phyloP scores from a whole-genome alignment of 2,329 filamentous ascomycete genomes.

The Corynespora cassiicola region DNA sequence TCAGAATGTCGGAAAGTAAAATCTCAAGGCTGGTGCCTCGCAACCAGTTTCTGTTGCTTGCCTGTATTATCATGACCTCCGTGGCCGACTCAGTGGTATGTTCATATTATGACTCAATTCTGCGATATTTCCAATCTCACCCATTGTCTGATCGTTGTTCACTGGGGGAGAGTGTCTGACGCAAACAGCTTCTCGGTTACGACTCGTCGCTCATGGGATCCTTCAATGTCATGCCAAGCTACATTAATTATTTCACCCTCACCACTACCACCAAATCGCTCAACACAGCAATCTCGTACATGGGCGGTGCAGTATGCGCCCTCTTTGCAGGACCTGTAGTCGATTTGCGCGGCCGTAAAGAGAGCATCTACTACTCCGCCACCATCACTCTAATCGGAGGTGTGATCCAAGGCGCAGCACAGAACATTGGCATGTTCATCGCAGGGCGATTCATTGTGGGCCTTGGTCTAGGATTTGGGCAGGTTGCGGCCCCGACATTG shows the following conservation, averaged over 20 bases:
- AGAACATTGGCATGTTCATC: conserved; percentile 58
- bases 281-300: conserved; percentile 53
- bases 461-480: conserved; percentile 64
- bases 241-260: conserved; percentile 49
- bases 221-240: conserved; percentile 53
- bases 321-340: conserved; percentile 48
- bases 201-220: conserved; percentile 54
- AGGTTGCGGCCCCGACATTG: conserved; percentile 64
- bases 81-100: conserved; percentile 20
- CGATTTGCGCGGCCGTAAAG: conserved; percentile 44
- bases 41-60: conserved; percentile 18
- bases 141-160: neutral
- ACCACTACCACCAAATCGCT: conserved; percentile 50
- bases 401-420: conserved; percentile 54
- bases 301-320: conserved; percentile 47
- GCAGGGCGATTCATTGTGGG: conserved; percentile 66
- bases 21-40: conserved; percentile 22
- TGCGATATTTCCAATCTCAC: neutral
- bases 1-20: conserved; percentile 14
- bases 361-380: conserved; percentile 60
- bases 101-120: neutral
- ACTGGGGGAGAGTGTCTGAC: neutral
- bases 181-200: conserved; percentile 39
- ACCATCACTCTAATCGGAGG: conserved; percentile 59
- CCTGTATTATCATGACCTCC: conserved; percentile 20